Percentiles rank a stretch among this genome's conserved stretches.
phyloP scores from a whole-genome alignment of 208 protist genomes.

The Leishmania major region DNA sequence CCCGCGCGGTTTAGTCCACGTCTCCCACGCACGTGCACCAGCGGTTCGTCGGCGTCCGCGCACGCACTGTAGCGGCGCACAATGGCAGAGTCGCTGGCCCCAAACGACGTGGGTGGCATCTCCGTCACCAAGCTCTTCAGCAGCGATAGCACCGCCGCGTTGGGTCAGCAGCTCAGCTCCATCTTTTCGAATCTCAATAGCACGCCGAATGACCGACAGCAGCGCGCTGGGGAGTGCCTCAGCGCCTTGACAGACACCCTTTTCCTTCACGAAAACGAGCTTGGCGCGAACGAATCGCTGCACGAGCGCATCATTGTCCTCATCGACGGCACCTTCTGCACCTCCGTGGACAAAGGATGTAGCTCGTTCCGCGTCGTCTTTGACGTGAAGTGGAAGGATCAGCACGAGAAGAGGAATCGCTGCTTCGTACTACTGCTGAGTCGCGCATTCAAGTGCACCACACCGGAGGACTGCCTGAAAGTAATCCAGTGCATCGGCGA shows the following conservation, averaged over 20 bases:
- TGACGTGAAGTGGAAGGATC: slow-evolving; percentile 77
- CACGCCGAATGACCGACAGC: slow-evolving; percentile 47
- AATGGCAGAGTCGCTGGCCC: slow-evolving; percentile 25
- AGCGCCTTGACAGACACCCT: slow-evolving; percentile 77
- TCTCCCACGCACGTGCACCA: background rate
- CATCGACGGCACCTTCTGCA: slow-evolving; percentile 63
- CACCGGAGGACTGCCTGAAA: slow-evolving; percentile 40
- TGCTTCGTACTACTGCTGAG: slow-evolving; percentile 64
- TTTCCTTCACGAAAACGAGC: slow-evolving; percentile 64
- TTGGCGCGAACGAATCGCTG: slow-evolving; percentile 53
- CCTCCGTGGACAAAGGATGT: slow-evolving; percentile 70
- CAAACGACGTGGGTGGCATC: slow-evolving; percentile 15
- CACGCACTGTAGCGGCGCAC: background rate
- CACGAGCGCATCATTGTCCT: slow-evolving; percentile 63
- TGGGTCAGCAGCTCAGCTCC: slow-evolving; percentile 68
- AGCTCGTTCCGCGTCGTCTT: slow-evolving; percentile 75
- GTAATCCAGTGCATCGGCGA: slow-evolving; percentile 51
- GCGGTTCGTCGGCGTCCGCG: background rate
- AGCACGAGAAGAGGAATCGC: slow-evolving; percentile 75
- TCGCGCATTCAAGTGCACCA: slow-evolving; percentile 52
- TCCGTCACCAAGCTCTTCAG: slow-evolving; percentile 21
- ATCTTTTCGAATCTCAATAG: slow-evolving; percentile 81
- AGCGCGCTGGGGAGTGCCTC: slow-evolving; percentile 74
- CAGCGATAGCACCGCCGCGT: slow-evolving; percentile 58
- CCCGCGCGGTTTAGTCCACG: too few species aligned